A percentile compares a stretch with the other conserved stretches of the same genome.
These are phyloP conservation scores for Pilasporangium apinafurcum DNA, from an alignment of 352 stramenopile species.

Conservation along the genomic window DNA sequence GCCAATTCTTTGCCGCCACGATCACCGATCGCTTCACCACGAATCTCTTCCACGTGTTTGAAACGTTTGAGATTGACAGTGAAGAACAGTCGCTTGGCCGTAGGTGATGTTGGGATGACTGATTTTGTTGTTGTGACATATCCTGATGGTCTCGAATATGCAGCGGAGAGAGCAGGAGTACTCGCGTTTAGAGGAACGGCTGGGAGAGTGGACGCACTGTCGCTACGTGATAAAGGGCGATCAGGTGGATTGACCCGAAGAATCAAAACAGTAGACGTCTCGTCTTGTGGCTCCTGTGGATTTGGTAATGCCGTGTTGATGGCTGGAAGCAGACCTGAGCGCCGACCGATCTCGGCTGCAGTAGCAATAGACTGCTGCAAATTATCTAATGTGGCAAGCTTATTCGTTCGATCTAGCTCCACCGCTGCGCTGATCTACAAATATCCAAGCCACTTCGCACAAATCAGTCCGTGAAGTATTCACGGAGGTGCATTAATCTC, in stretches of 20 bases:
- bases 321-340: slow-evolving; percentile 40
- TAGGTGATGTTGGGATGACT: neutral
- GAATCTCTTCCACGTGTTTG: slow-evolving; percentile 56
- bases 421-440: too few relatives aligned
- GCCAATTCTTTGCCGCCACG: slow-evolving; percentile 46
- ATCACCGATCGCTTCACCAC: slow-evolving; percentile 54
- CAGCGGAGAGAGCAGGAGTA: too few relatives aligned
- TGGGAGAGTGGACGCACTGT: neutral
- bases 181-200: too few relatives aligned
- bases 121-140: neutral
- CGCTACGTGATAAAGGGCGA: neutral
- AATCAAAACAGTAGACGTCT: slow-evolving; percentile 41
- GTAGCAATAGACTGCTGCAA: slow-evolving; percentile 25
- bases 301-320: slow-evolving; percentile 34
- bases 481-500: neutral
- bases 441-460: too few relatives aligned
- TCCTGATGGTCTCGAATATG: too few relatives aligned
- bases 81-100: slow-evolving; percentile 50
- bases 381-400: slow-evolving; percentile 1
- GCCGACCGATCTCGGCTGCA: slow-evolving; percentile 36
- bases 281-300: slow-evolving; percentile 31
- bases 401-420: slow-evolving; percentile 6
- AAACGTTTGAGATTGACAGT: slow-evolving; percentile 71
- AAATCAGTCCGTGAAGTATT: too few relatives aligned
- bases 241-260: slow-evolving; percentile 31